phyloP scores from a whole-genome alignment of 176 grass and related monocot species.

The Sorghum bicolor region Sorghum_bicolor_NCBIv3 NC_012876.2:64832001-64832500 shows the following conservation, averaged over 20 bases:
- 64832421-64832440: constrained; percentile 48
- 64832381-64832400: not conserved
- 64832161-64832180: not conserved
- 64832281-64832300: constrained; percentile 85
- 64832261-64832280: constrained; percentile 81
- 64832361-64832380: not conserved
- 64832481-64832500: constrained; percentile 83
- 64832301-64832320: constrained; percentile 87
- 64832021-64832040: not conserved
- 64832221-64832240: constrained; percentile 54
- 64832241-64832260: constrained; percentile 70
- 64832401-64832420: constrained; percentile 10
- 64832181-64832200: not conserved
- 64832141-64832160: not conserved
- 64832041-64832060: not conserved
- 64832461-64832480: constrained; percentile 47
- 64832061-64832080: not conserved
- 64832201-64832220: not conserved
- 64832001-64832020: not conserved
- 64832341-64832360: not conserved
- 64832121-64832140: not conserved
- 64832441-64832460: constrained; percentile 57
- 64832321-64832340: not conserved
- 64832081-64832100: not conserved
- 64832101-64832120: not conserved